Conservation (phyloP, 129 eudicot species). For the Centella asiatica region DNA sequence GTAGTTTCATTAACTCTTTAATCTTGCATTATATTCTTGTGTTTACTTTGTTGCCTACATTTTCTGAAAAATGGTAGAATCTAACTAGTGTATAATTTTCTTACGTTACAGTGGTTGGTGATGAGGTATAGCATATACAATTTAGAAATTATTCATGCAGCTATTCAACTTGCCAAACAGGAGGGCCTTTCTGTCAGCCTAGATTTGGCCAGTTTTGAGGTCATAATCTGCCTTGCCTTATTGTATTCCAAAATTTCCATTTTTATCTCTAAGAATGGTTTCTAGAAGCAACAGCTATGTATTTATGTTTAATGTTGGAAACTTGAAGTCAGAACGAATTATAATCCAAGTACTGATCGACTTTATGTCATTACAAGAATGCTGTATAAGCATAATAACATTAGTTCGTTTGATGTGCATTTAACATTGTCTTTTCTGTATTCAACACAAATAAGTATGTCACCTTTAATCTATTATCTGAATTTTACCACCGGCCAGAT, state of each 20-base stretch:
- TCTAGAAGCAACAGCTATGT: neutral
- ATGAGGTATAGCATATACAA: slow-evolving; percentile 71
- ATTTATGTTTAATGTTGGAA: neutral
- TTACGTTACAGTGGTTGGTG: slow-evolving; percentile 69
- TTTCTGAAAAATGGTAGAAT: neutral
- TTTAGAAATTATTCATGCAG: slow-evolving; percentile 69
- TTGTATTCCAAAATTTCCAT: neutral
- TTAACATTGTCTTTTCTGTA: too few relatives aligned
- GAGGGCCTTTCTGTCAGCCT: slow-evolving; percentile 76
- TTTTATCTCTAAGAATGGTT: neutral
- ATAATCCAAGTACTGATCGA: too few relatives aligned
- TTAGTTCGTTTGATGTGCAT: too few relatives aligned
- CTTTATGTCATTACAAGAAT: too few relatives aligned
- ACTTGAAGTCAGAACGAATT: too few relatives aligned
- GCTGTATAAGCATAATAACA: too few relatives aligned
- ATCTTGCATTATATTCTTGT: neutral
- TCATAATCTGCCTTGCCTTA: slow-evolving; percentile 15
- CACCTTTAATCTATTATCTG: slow-evolving; percentile 1
- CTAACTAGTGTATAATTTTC: neutral
- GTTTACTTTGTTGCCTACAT: neutral
- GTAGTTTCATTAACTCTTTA: neutral
- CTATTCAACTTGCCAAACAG: slow-evolving; percentile 73
- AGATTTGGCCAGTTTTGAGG: slow-evolving; percentile 99
- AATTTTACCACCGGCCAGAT: slow-evolving; percentile 37
- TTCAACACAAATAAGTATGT: too few relatives aligned